Conservation (phyloP, 169 alveolate genomes). For the Babesia ovis region DNA sequence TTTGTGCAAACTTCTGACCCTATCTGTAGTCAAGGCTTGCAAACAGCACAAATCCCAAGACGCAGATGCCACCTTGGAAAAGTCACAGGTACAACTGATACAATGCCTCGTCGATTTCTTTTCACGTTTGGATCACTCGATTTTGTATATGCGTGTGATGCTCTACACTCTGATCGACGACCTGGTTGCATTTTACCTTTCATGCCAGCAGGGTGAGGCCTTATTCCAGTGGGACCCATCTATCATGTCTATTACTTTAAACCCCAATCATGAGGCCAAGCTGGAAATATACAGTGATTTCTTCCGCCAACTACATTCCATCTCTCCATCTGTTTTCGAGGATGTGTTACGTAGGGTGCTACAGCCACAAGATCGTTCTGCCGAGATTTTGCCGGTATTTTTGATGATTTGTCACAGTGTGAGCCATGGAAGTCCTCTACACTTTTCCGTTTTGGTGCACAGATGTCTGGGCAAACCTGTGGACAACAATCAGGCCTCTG, state of each 20-base stretch:
- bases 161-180: conserved; percentile 28
- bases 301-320: not conserved
- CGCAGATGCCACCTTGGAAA: not conserved
- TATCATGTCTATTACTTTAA: not conserved
- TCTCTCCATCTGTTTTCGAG: conserved; percentile 17
- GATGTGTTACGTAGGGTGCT: conserved; percentile 11
- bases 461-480: conserved; percentile 5
- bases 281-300: not conserved
- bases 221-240: conserved; percentile 23
- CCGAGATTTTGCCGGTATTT: conserved; percentile 17
- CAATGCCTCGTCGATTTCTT: conserved; percentile 3
- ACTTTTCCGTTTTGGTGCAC: conserved; percentile 25
- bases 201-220: conserved; percentile 10
- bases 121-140: conserved; percentile 24
- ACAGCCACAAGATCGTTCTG: not conserved
- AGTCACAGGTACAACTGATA: not conserved
- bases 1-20: conserved; percentile 28
- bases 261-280: not conserved
- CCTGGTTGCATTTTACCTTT: conserved; percentile 25
- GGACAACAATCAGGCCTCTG: not conserved
- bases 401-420: conserved; percentile 33
- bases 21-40: conserved; percentile 18
- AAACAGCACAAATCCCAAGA: not conserved
- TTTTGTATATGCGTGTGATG: conserved; percentile 28
- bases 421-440: conserved; percentile 21